Evolutionary conservation across 2,329 filamentous ascomycete genomes (phyloP), one percentile per base, ranked within the genome.

Genomic region (Amesomyces nigricolor): DNA sequence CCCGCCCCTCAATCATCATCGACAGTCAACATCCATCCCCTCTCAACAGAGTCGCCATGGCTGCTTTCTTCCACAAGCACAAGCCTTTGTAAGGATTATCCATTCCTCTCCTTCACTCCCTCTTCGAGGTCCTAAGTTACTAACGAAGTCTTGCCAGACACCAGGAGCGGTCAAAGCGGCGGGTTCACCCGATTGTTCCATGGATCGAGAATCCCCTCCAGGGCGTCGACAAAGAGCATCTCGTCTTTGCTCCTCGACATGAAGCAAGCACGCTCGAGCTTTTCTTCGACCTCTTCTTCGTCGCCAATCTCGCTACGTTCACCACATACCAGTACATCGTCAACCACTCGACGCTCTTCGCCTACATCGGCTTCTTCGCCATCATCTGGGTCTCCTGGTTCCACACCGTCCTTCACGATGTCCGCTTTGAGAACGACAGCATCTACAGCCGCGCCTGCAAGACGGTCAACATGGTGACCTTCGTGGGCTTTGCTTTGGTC

Each of bases 111-210:
- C 22, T 22, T 22, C 5, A 22, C 22, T 22, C 22, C 22, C 22
- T 22, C 22, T 5, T 5, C 22, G 22, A 22, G 22, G 22, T 5
- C 22, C 22, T 22, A 22, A 5, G 22, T 22, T 22, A 22, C 22
- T 22, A 5, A 22, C 22, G 3, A 22, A 22, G 22, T 22, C 22
- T 22, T 22, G 22, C 22, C 38, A 84, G 49, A 14, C 50, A 52
- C 38, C 53, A 46, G 16, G 39, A 54, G 9, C 17, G 48, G 17
- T 5, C 38, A 6, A 61, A 58, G 40, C 26, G 58, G 5, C 56
- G 58, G 0, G 57, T 61, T 13, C 58, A 61, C 22, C 44, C 16
- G 4, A 53, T 56, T 13, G 58, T 56, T 39, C 58, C 58, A 38
- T 61, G 58, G 58, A 61, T 61, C 16, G 43, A 57, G 42, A 61